These are phyloP conservation scores for Cryptosporidium andersoni DNA, from an alignment of 169 alveolate species.

Conservation along the genomic window DNA sequence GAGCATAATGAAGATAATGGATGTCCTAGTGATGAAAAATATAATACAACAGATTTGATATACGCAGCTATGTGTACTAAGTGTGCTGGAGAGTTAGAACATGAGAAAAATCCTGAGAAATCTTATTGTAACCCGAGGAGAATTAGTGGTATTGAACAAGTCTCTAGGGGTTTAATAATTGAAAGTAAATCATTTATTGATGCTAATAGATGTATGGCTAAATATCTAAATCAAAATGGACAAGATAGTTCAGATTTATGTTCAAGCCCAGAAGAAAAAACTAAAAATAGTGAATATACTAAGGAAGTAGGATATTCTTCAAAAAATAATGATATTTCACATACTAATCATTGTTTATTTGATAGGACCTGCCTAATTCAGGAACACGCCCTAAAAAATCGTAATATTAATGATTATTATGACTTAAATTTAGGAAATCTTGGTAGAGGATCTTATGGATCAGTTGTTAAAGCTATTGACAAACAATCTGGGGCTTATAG, in stretches of 20 bases:
- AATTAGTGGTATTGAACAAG: slow-evolving; percentile 55
- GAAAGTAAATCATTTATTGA: slow-evolving; percentile 63
- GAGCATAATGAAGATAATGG: not conserved
- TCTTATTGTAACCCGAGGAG: slow-evolving; percentile 58
- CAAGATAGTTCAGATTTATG: slow-evolving; percentile 29
- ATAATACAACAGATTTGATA: not conserved
- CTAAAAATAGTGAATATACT: slow-evolving; percentile 42
- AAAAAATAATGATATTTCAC: not conserved
- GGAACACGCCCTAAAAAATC: slow-evolving; percentile 53
- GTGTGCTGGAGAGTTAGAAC: slow-evolving; percentile 70
- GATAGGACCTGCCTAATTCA: slow-evolving; percentile 66
- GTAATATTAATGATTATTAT: slow-evolving; percentile 82
- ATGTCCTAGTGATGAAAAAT: not conserved
- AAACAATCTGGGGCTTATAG: slow-evolving; percentile 83
- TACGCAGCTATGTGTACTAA: slow-evolving; percentile 71
- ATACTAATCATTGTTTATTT: slow-evolving; percentile 15
- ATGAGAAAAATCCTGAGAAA: slow-evolving; percentile 36
- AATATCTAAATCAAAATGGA: not conserved
- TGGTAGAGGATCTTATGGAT: slow-evolving; percentile 90
- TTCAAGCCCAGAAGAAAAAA: slow-evolving; percentile 47
- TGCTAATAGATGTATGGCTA: slow-evolving; percentile 33
- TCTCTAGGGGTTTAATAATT: slow-evolving; percentile 54
- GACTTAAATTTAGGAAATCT: slow-evolving; percentile 81
- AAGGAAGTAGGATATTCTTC: not conserved
- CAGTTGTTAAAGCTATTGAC: slow-evolving; percentile 87